Evolutionary conservation across 352 stramenopile species (phyloP), one percentile per base, ranked within the genome.

Genomic region (Phytophthora aleatoria): DNA sequence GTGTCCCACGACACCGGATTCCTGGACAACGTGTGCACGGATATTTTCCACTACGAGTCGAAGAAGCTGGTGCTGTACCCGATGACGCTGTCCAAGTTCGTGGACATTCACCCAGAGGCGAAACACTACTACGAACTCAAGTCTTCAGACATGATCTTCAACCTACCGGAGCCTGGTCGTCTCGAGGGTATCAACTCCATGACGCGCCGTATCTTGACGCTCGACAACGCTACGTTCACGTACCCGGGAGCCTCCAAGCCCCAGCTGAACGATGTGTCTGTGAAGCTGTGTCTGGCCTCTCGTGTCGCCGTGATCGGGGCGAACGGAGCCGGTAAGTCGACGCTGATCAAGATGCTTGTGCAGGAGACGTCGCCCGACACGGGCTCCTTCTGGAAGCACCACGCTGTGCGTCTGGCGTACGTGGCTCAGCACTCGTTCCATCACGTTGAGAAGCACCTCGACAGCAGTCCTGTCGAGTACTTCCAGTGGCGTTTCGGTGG

Each of bases 251-350:
- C 63, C 51, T 66, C 81, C 16, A 97, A 88, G 67, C 94, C 94
- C 16, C 97, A 96, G 61, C 76, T 99, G 24, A 85, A 82, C 38
- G 83, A 98, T 66, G 97, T 99, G 58, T 94, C 83, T 42, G 79
- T 99, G 9, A 96, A 98, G 74, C 85, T 99, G 28, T 98, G 93
- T 16, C 81, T 99, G 36, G 96, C 90, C 13, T 99, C 96, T 53
- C 95, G 97, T 77, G 91, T 99, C 33, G 97, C 95, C 20, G 98
- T 97, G 61, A 97, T 99, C 47, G 96, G 97, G 62, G 92, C 93
- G 44, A 99, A 99, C 69, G 97, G 97, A 59, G 97, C 96, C 36
- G 97, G 97, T 62, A 99, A 99, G 78, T 98, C 92, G 58, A 99
- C 97, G 52, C 95, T 99, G 69, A 99, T 99, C 76, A 99, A 99